A percentile compares a stretch with the other conserved stretches of the same genome.
phyloP scores from a whole-genome alignment of 208 protist species.

The Herpetomonas samuelpessoai region DNA sequence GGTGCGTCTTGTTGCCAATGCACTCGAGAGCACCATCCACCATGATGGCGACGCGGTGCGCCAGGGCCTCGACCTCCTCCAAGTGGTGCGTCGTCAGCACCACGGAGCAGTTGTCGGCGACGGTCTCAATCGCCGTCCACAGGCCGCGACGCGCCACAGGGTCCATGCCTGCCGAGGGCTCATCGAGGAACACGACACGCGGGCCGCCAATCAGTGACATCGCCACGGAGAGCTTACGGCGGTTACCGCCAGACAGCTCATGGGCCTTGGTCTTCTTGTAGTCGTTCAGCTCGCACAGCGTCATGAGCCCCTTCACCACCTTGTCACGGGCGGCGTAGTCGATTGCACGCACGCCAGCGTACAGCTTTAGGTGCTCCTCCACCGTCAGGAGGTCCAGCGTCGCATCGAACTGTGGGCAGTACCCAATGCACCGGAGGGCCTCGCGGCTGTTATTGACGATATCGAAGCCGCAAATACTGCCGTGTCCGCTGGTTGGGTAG shows the following conservation, averaged over 20 bases:
- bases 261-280: conserved; percentile 27
- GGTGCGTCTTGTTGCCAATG: conserved; percentile 65
- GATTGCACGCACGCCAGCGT: conserved; percentile 30
- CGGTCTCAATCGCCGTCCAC: conserved; percentile 64
- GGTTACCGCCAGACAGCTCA: conserved; percentile 61
- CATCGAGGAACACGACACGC: conserved; percentile 63
- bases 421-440: conserved; percentile 65
- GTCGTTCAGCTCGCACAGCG: conserved; percentile 30
- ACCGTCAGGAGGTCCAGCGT: conserved; percentile 87
- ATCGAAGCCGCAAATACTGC: conserved; percentile 50
- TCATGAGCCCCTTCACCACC: conserved; percentile 26
- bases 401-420: conserved; percentile 94
- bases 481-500: conserved; percentile 59
- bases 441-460: conserved; percentile 39
- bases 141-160: conserved; percentile 41
- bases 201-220: conserved; percentile 68
- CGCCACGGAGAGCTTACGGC: conserved; percentile 67
- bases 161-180: conserved; percentile 77
- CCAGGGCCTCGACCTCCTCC: conserved; percentile 91
- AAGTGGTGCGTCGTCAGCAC: conserved; percentile 93
- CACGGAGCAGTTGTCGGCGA: conserved; percentile 63
- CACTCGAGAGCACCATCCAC: conserved; percentile 61
- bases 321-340: conserved; percentile 23
- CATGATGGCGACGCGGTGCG: conserved; percentile 77
- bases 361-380: conserved; percentile 72